Evolutionary conservation across 2,329 filamentous ascomycete genomes (phyloP).

Genomic region (Teratosphaeria destructans): DNA sequence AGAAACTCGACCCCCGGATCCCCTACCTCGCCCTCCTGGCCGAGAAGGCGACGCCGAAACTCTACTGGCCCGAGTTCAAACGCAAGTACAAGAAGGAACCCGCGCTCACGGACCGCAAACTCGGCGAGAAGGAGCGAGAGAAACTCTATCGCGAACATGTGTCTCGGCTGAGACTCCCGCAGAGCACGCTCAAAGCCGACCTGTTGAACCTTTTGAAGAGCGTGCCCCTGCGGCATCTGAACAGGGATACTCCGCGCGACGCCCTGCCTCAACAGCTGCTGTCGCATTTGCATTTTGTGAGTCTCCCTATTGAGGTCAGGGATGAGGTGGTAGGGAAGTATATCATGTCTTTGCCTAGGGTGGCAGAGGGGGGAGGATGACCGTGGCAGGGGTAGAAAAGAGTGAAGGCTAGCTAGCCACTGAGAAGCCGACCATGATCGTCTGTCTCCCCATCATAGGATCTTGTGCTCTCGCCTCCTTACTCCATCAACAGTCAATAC

Average conservation of each 20-base stretch:
- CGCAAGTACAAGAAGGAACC: constrained; percentile 77
- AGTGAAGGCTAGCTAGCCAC: no score
- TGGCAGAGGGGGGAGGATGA: no score
- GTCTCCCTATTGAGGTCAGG: constrained; percentile 37
- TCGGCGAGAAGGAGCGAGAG: constrained; percentile 59
- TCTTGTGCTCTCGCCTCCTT: no score
- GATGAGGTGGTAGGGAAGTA: no score
- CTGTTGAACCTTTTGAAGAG: constrained; percentile 54
- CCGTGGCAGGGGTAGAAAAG: no score
- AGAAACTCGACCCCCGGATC: constrained; percentile 73
- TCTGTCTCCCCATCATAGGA: no score
- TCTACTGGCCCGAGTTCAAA: constrained; percentile 97
- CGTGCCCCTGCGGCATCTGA: constrained; percentile 48
- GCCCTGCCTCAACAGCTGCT: constrained; percentile 53
- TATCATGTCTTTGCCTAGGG: no score
- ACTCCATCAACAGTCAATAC: no score
- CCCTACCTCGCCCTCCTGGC: constrained; percentile 75
- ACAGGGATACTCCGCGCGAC: constrained; percentile 47
- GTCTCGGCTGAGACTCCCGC: constrained; percentile 53
- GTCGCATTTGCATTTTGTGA: constrained; percentile 59
- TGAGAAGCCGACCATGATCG: no score
- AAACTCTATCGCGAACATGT: constrained; percentile 70
- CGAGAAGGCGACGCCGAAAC: constrained; percentile 71
- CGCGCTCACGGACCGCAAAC: constrained; percentile 61
- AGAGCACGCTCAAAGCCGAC: constrained; percentile 58